Conservation (phyloP, 1,284 basidiomycete genomes). For the Termitomyces sp. region DNA sequence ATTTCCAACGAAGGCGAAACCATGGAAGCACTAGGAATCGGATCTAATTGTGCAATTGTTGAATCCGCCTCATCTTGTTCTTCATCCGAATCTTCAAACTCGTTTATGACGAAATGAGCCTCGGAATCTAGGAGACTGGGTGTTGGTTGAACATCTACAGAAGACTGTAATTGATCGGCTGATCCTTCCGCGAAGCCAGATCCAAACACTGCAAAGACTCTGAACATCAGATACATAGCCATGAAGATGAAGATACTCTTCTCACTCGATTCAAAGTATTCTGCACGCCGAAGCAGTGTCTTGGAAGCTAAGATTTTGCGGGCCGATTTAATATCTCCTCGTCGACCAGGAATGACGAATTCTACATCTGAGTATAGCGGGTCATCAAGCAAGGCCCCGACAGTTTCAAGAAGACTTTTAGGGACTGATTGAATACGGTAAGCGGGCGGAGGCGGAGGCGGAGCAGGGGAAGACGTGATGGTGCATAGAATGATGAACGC, state of each 20-base stretch:
- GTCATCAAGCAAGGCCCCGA: constrained; percentile 75
- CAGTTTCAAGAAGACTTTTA: constrained; percentile 56
- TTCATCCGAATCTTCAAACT: constrained; percentile 60
- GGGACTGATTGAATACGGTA: constrained; percentile 55
- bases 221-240: background rate
- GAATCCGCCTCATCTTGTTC: constrained; percentile 50
- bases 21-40: constrained; percentile 17
- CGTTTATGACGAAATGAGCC: constrained; percentile 25
- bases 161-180: constrained; percentile 10
- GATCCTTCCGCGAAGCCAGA: constrained; percentile 62
- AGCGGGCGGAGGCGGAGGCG: constrained; percentile 43
- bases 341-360: constrained; percentile 62
- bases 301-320: constrained; percentile 62
- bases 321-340: constrained; percentile 34
- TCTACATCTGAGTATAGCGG: constrained; percentile 79
- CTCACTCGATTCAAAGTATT: constrained; percentile 72
- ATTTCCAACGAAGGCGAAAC: constrained; percentile 9
- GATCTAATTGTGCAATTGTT: constrained; percentile 27
- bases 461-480: constrained; percentile 64
- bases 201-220: constrained; percentile 51
- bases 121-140: constrained; percentile 18
- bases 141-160: constrained; percentile 4
- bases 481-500: constrained; percentile 75
- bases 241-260: background rate
- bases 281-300: constrained; percentile 63